Evolutionary conservation across 1,284 basidiomycete genomes (phyloP).

Genomic region (Moesziomyces sp.): DNA sequence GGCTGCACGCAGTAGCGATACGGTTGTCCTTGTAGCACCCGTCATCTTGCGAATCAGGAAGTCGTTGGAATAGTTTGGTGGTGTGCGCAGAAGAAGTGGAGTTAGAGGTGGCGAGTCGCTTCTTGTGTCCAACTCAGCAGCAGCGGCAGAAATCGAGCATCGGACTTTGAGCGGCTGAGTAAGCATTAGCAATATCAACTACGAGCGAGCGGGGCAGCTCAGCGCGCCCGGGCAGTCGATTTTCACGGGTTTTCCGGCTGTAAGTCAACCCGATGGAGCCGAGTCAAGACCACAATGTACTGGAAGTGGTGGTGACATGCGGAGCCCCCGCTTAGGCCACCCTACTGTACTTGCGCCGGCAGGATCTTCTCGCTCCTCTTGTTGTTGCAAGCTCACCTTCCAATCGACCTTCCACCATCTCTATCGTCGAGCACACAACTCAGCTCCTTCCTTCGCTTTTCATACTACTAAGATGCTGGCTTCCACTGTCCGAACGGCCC

Average conservation of each 20-base stretch:
- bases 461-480: slow-evolving; percentile 25
- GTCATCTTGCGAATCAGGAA: slow-evolving; percentile 10
- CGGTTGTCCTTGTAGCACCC: slow-evolving; percentile 16
- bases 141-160: slow-evolving; percentile 4
- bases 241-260: slow-evolving; percentile 51
- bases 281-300: neutral
- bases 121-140: slow-evolving; percentile 11
- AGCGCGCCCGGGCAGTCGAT: slow-evolving; percentile 1
- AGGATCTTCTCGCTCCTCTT: neutral
- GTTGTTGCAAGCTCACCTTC: neutral
- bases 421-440: neutral
- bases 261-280: slow-evolving; percentile 18
- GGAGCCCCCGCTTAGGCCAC: slow-evolving; percentile 28
- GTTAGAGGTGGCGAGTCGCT: slow-evolving; percentile 14
- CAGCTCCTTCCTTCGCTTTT: too few species aligned
- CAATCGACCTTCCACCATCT: neutral
- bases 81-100: neutral
- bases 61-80: neutral
- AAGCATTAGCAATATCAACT: slow-evolving; percentile 15
- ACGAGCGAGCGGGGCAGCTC: too few species aligned
- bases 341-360: neutral
- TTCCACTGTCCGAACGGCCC: slow-evolving; percentile 33
- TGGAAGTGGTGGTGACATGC: neutral
- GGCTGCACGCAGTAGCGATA: slow-evolving; percentile 16
- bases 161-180: slow-evolving; percentile 15